phyloP scores from a whole-genome alignment of 1,139 yeast genomes.

The Petasospora fabianii region DNA sequence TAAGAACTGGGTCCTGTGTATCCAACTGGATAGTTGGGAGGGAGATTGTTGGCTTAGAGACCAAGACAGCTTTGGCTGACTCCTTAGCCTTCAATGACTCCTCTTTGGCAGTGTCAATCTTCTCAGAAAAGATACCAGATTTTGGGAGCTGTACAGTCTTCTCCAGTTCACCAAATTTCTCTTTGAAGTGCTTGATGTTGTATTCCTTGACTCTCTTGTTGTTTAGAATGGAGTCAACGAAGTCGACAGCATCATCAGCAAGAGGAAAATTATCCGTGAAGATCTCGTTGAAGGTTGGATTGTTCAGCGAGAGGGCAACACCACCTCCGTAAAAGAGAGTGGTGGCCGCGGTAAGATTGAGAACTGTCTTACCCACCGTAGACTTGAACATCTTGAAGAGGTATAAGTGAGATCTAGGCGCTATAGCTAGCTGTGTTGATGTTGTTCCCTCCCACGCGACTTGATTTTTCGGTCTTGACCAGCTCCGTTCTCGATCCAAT shows the following conservation, averaged over 20 bases:
- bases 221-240: constrained; percentile 42
- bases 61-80: constrained; percentile 8
- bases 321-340: constrained; percentile 41
- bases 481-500: constrained; percentile 3
- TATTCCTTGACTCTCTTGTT: constrained; percentile 31
- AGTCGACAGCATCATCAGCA: constrained; percentile 49
- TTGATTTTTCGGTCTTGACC: background rate
- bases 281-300: constrained; percentile 41
- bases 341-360: constrained; percentile 34
- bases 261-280: constrained; percentile 61
- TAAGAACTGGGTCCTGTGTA: constrained; percentile 30
- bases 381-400: constrained; percentile 23
- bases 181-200: constrained; percentile 33
- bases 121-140: constrained; percentile 35
- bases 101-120: constrained; percentile 26
- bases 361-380: constrained; percentile 34
- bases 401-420: too few species aligned
- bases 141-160: constrained; percentile 43
- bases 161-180: constrained; percentile 36
- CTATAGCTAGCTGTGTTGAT: constrained; percentile 1
- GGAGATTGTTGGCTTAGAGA: constrained; percentile 12
- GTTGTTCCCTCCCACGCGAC: constrained; percentile 2
- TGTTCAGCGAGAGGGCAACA: constrained; percentile 39
- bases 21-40: constrained; percentile 31
- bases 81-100: constrained; percentile 20